phyloP scores from a whole-genome alignment of 345 rosid genomes.

The Brassica incana region DNA sequence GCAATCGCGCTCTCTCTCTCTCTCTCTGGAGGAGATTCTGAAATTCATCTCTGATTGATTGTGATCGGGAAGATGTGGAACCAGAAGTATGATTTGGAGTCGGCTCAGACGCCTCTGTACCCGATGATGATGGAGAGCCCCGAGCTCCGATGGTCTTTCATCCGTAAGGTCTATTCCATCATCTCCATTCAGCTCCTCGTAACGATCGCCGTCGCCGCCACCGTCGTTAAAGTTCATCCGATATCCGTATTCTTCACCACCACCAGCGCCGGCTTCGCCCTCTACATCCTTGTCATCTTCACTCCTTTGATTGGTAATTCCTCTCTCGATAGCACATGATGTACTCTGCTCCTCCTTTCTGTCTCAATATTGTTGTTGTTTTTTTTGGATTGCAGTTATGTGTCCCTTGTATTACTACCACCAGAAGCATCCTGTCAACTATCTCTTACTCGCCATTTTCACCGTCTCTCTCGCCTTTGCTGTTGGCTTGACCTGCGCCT shows the following conservation, averaged over 20 bases:
- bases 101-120: conserved; percentile 67
- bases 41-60: background rate
- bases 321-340: background rate
- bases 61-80: conserved; percentile 49
- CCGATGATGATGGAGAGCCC: conserved; percentile 90
- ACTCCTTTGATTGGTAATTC: conserved; percentile 68
- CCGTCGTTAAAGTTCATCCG: conserved; percentile 64
- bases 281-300: conserved; percentile 70
- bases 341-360: background rate
- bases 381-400: conserved; percentile 52
- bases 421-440: conserved; percentile 89
- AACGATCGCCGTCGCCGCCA: conserved; percentile 76
- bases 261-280: conserved; percentile 64
- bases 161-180: conserved; percentile 81
- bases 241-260: conserved; percentile 68
- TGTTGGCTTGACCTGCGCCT: conserved; percentile 87
- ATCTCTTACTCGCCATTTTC: conserved; percentile 72
- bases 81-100: conserved; percentile 66
- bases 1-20: background rate
- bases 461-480: conserved; percentile 72
- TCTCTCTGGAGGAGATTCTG: background rate
- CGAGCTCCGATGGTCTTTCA: conserved; percentile 88
- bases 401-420: conserved; percentile 81
- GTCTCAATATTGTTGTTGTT: background rate
- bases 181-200: conserved; percentile 65